A percentile compares a stretch with the other conserved stretches of the same genome.
Conservation (phyloP, 495 filamentous ascomycete genomes). For the Articulospora tetracladia region DNA sequence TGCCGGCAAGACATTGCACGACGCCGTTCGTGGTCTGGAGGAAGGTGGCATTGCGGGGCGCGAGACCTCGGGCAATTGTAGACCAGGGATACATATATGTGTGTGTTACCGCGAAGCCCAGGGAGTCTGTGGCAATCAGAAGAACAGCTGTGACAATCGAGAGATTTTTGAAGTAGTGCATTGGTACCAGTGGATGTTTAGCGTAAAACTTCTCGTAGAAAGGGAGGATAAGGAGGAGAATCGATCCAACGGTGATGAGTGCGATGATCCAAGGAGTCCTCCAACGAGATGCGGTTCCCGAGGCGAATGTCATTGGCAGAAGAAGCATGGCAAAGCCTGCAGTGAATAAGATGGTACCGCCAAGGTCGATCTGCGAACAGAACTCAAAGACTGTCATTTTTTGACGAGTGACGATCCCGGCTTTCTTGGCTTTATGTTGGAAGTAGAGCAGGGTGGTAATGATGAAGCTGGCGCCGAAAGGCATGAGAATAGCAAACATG, state of each 20-base stretch:
- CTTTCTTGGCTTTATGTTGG: slow-evolving; percentile 33
- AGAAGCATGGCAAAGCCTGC: not conserved
- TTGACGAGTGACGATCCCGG: slow-evolving; percentile 14
- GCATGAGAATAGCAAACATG: slow-evolving; percentile 47
- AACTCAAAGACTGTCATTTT: not conserved
- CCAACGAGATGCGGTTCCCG: slow-evolving; percentile 25
- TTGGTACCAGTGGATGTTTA: slow-evolving; percentile 39
- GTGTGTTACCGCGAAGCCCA: slow-evolving; percentile 36
- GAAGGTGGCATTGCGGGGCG: slow-evolving; percentile 39
- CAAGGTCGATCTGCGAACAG: not conserved
- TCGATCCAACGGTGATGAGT: slow-evolving; percentile 36
- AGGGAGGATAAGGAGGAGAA: slow-evolving; percentile 33
- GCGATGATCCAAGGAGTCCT: slow-evolving; percentile 39
- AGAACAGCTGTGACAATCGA: slow-evolving; percentile 36
- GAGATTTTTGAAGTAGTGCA: slow-evolving; percentile 37
- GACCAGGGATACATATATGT: slow-evolving; percentile 46
- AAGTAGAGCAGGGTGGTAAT: slow-evolving; percentile 42
- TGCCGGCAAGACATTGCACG: slow-evolving; percentile 38
- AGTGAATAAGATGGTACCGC: not conserved
- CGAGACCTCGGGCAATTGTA: slow-evolving; percentile 37
- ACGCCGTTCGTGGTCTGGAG: slow-evolving; percentile 42
- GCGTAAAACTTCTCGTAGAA: slow-evolving; percentile 42
- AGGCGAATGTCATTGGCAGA: not conserved
- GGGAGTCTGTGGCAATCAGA: slow-evolving; percentile 35
- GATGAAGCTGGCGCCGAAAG: slow-evolving; percentile 42